Evolutionary conservation across 2,329 filamentous ascomycete genomes (phyloP).

Genomic region (Cordyceps pruinosa): DNA sequence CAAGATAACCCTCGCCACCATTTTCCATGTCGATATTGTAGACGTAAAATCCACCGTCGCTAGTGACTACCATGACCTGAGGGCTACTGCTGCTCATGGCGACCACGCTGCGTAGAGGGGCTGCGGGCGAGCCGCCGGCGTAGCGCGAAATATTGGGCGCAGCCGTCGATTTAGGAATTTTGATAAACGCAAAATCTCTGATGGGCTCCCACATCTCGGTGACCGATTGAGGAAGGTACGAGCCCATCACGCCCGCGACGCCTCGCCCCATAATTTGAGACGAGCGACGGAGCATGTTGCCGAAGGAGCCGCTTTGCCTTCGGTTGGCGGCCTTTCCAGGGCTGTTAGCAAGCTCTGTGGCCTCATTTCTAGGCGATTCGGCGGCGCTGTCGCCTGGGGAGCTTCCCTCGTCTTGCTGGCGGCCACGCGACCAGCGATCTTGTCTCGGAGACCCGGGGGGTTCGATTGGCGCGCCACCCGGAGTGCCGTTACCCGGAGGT

Average conservation of each 20-base stretch:
- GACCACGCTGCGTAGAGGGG: slow-evolving; percentile 79
- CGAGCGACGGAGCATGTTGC: slow-evolving; percentile 86
- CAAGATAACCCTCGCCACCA: slow-evolving; percentile 84
- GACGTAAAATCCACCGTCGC: slow-evolving; percentile 88
- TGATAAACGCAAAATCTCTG: slow-evolving; percentile 94
- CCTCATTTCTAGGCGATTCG: slow-evolving; percentile 47
- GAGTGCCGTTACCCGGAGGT: slow-evolving; percentile 34
- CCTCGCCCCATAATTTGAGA: slow-evolving; percentile 89
- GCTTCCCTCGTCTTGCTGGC: slow-evolving; percentile 42
- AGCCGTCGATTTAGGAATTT: slow-evolving; percentile 60
- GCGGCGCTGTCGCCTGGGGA: slow-evolving; percentile 38
- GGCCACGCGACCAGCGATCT: slow-evolving; percentile 47
- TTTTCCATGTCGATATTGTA: slow-evolving; percentile 93
- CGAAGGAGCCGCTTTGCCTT: slow-evolving; percentile 67
- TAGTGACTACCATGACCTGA: slow-evolving; percentile 97
- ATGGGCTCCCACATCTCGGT: slow-evolving; percentile 97
- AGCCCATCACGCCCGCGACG: slow-evolving; percentile 81
- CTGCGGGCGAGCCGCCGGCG: slow-evolving; percentile 27
- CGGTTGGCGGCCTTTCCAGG: slow-evolving; percentile 26
- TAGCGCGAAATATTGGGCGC: slow-evolving; percentile 16
- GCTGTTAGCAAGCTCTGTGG: slow-evolving; percentile 30
- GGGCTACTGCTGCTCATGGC: slow-evolving; percentile 93
- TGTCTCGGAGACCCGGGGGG: slow-evolving; percentile 34
- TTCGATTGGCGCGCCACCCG: slow-evolving; percentile 30
- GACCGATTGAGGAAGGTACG: slow-evolving; percentile 86